Percentiles rank a stretch among this genome's conserved stretches.
Evolutionary conservation across 129 eudicot genomes (phyloP).

Genomic region (Flaveria robusta): DNA sequence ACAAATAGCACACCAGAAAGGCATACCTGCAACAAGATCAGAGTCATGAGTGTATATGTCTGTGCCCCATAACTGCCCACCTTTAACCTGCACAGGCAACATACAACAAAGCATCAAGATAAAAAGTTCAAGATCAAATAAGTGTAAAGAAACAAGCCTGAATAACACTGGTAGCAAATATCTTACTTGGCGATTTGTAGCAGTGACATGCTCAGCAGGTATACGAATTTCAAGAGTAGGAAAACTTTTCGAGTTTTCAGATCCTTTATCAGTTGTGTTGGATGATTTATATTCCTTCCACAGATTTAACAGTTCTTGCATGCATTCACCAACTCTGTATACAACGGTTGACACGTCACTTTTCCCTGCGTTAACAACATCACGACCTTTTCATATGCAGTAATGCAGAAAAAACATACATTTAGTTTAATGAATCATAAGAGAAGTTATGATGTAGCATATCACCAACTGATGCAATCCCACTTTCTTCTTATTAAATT

Average conservation of each 20-base stretch:
- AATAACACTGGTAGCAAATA: neutral
- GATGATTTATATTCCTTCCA: conserved; percentile 86
- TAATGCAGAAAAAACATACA: neutral
- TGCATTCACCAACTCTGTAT: conserved; percentile 93
- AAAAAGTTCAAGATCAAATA: neutral
- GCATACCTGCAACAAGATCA: conserved; percentile 96
- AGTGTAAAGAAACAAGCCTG: neutral
- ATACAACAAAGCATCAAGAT: neutral
- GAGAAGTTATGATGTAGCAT: neutral
- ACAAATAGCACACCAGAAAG: conserved; percentile 9
- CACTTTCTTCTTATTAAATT: neutral
- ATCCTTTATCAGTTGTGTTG: conserved; percentile 44
- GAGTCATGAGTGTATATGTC: conserved; percentile 98
- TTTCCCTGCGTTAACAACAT: conserved; percentile 56
- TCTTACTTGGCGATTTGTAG: conserved; percentile 97
- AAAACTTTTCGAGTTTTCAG: conserved; percentile 52
- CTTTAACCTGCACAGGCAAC: conserved; percentile 74
- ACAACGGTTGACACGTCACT: conserved; percentile 63
- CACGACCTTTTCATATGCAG: conserved; percentile 20
- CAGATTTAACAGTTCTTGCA: conserved; percentile 74
- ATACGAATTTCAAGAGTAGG: conserved; percentile 89
- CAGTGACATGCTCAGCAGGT: conserved; percentile 96
- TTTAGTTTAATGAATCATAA: neutral
- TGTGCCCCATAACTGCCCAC: conserved; percentile 99
- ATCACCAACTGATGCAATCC: neutral